These are phyloP conservation scores for Raddia distichophylla DNA, from an alignment of 176 grass and related monocot species.

Conservation along the genomic window DNA sequence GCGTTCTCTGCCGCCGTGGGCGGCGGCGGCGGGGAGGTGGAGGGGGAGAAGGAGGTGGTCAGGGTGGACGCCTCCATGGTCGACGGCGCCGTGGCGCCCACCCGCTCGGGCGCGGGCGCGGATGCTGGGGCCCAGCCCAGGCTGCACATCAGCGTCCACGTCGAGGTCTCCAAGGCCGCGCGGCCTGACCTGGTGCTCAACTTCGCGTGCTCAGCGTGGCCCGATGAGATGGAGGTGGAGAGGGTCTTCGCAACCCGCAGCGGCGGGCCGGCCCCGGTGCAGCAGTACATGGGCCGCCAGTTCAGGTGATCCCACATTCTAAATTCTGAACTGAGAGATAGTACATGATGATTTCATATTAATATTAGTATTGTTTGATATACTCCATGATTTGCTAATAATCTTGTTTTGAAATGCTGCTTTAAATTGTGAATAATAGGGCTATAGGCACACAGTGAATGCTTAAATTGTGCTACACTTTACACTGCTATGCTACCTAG, in stretches of 20 bases:
- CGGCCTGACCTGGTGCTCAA: constrained; percentile 44
- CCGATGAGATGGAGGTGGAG: constrained; percentile 71
- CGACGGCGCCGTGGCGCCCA: constrained; percentile 59
- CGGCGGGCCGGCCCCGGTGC: constrained; percentile 1
- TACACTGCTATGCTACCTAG: too few species aligned
- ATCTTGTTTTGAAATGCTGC: not conserved
- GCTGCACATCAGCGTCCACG: constrained; percentile 70
- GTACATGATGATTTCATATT: not conserved
- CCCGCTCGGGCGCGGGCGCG: constrained; percentile 37
- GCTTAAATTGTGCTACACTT: not conserved
- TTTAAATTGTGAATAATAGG: too few species aligned
- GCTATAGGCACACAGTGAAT: not conserved
- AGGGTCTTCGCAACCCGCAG: constrained; percentile 58
- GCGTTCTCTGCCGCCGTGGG: constrained; percentile 17
- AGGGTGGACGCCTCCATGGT: constrained; percentile 74
- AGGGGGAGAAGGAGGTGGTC: constrained; percentile 54
- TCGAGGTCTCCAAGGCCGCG: constrained; percentile 60
- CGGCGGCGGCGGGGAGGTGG: constrained; percentile 25
- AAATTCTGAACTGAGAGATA: not conserved
- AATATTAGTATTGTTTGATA: not conserved
- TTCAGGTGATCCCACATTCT: constrained; percentile 63
- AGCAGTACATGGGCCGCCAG: constrained; percentile 57
- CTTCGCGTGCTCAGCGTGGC: constrained; percentile 82
- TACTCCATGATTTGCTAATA: not conserved
- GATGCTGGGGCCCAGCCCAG: constrained; percentile 32